Evolutionary conservation across 176 grass and related monocot species (phyloP), one percentile per base, ranked within the genome.

Genomic region (Bonia amplexicaulis): DNA sequence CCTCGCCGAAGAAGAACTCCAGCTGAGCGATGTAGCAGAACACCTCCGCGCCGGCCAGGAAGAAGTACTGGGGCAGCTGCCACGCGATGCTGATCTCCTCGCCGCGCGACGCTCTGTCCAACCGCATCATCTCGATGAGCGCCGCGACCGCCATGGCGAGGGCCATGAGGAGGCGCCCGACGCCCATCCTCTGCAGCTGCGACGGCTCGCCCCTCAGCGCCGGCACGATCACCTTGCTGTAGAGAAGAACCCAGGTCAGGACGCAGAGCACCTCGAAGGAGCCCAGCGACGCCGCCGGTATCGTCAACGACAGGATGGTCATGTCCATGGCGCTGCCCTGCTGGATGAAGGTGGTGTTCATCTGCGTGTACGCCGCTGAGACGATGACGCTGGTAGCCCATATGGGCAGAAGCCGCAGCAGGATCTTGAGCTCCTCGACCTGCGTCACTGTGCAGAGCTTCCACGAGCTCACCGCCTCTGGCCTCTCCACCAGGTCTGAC

Each of bases 1-100:
- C 91, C 86, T 97, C 85, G 29, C 51, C 73, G 75, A 82, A 97
- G 91, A 97, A 97, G 76, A 97, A 97, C 87, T 97, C 92, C 22
- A 97, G 85, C 83, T 90, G 87, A 7, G 91, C 69, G 70, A 97
- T 92, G 66, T 88, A 87, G 65, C 76, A 87, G 73, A 97, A 92
- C 15, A 94, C 80, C 71, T 97, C 94, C 2, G 88, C 83, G 35
- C 85, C 88, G 6, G 87, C 94, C 6, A 94, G 80, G 44, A 94
- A 25, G 58, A 90, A 80, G 62, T 94, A 94, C 82, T 97, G 92
- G 1, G 90, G 90, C 17, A 94, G 66, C 84, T 94, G 94, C 94
- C 93, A 96, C 42, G 80, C 75, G 19, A 96, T 96, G 77, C 62
- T 77, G 33, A 93, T 79, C 13, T 17, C 5, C 69, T 80, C 69